Percentiles rank a stretch among this genome's conserved stretches.
These are phyloP conservation scores for Dipteronia dyeriana DNA, from an alignment of 345 rosid species.

Conservation along the genomic window DNA sequence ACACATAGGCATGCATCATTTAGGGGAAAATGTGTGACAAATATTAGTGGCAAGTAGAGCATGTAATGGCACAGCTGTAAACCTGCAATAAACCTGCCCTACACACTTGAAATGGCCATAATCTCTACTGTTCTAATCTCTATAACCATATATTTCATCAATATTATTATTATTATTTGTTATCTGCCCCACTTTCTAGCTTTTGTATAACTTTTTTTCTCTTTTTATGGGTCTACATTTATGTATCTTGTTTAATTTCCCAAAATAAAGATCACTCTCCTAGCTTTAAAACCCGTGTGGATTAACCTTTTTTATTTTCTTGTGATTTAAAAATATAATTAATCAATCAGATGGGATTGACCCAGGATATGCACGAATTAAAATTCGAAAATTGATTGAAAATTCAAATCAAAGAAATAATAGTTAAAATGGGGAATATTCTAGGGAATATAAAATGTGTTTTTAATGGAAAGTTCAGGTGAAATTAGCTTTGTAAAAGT, in stretches of 20 bases:
- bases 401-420: not conserved
- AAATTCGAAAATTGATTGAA: too few species aligned
- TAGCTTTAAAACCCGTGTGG: too few species aligned
- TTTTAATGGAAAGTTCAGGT: not conserved
- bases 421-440: not conserved
- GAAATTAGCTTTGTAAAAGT: not conserved
- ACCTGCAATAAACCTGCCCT: slow-evolving; percentile 18
- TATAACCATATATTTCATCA: slow-evolving; percentile 16
- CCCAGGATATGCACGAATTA: too few species aligned
- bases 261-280: not conserved
- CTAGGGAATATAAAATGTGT: not conserved
- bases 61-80: slow-evolving; percentile 5
- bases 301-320: too few species aligned
- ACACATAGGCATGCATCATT: not conserved
- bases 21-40: not conserved
- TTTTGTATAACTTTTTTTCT: slow-evolving; percentile 4
- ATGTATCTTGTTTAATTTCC: slow-evolving; percentile 9
- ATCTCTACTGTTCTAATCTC: not conserved
- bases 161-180: not conserved
- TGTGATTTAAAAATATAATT: too few species aligned
- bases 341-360: too few species aligned
- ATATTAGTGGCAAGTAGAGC: not conserved
- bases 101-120: slow-evolving; percentile 14
- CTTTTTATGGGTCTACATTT: not conserved
- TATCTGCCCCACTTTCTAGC: slow-evolving; percentile 26